phyloP scores from a whole-genome alignment of 2,329 filamentous ascomycete species.

The Talaromyces amestolkiae region DNA sequence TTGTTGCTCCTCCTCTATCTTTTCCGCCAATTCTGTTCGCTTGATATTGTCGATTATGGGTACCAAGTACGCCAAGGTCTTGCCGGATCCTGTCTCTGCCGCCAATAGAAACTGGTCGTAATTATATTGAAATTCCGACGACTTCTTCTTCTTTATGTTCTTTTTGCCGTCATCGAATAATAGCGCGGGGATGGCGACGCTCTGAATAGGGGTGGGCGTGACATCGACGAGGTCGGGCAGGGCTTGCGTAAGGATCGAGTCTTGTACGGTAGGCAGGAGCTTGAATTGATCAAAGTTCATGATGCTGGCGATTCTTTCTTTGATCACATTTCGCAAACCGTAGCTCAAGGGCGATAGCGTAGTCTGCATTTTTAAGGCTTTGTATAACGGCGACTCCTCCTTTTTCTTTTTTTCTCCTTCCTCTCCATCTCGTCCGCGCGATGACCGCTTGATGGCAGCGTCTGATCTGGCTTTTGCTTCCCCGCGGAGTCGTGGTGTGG shows the following conservation, averaged over 20 bases:
- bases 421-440: constrained; percentile 38
- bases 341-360: constrained; percentile 75
- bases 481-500: constrained; percentile 46
- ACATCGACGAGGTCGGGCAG: constrained; percentile 72
- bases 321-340: constrained; percentile 59
- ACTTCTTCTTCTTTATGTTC: constrained; percentile 27
- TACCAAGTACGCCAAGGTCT: constrained; percentile 88
- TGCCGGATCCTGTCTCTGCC: constrained; percentile 94
- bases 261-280: constrained; percentile 68
- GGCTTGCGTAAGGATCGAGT: constrained; percentile 69
- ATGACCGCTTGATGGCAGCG: constrained; percentile 42
- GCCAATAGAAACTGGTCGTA: constrained; percentile 74
- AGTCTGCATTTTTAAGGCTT: constrained; percentile 92
- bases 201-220: constrained; percentile 83
- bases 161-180: constrained; percentile 55
- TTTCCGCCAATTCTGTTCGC: constrained; percentile 64
- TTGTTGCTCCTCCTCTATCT: constrained; percentile 54
- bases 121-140: constrained; percentile 43
- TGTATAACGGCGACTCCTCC: constrained; percentile 57
- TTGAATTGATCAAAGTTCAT: constrained; percentile 80
- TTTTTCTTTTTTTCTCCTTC: constrained; percentile 47
- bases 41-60: constrained; percentile 86
- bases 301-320: constrained; percentile 62
- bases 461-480: constrained; percentile 35
- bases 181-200: constrained; percentile 79